phyloP scores from a whole-genome alignment of 805 yeast species.

The Myxozyma neglecta region DNA sequence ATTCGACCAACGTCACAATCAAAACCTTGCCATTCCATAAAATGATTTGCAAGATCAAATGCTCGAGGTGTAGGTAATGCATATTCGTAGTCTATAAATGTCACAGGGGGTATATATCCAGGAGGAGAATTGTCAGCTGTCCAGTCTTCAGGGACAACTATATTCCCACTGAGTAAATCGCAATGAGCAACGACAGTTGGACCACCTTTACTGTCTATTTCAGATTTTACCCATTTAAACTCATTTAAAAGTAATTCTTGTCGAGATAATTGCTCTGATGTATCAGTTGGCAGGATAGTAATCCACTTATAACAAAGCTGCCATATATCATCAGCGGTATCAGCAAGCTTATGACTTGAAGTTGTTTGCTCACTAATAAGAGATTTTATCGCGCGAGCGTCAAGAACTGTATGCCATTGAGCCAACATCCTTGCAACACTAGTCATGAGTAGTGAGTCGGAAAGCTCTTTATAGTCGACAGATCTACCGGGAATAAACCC shows the following conservation, averaged over 20 bases:
- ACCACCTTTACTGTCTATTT: conserved; percentile 50
- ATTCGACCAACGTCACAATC: conserved; percentile 63
- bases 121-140: background rate
- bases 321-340: conserved; percentile 52
- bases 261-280: conserved; percentile 36
- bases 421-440: conserved; percentile 67
- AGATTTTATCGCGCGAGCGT: conserved; percentile 47
- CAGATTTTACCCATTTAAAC: conserved; percentile 53
- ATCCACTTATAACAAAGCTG: conserved; percentile 64
- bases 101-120: conserved; percentile 39
- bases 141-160: conserved; percentile 55
- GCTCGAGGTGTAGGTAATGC: conserved; percentile 73
- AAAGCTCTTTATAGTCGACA: conserved; percentile 55
- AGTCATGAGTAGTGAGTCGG: conserved; percentile 50
- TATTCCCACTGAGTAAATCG: conserved; percentile 72
- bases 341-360: conserved; percentile 32
- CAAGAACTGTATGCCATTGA: conserved; percentile 62
- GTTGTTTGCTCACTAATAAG: conserved; percentile 28
- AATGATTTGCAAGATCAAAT: conserved; percentile 71
- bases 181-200: conserved; percentile 62
- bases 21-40: conserved; percentile 82
- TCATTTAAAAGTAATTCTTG: conserved; percentile 50
- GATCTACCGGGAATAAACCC: conserved; percentile 69
- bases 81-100: conserved; percentile 71
- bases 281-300: conserved; percentile 54